Conservation (phyloP, 257 asterid species). For the Mentha longifolia region DNA sequence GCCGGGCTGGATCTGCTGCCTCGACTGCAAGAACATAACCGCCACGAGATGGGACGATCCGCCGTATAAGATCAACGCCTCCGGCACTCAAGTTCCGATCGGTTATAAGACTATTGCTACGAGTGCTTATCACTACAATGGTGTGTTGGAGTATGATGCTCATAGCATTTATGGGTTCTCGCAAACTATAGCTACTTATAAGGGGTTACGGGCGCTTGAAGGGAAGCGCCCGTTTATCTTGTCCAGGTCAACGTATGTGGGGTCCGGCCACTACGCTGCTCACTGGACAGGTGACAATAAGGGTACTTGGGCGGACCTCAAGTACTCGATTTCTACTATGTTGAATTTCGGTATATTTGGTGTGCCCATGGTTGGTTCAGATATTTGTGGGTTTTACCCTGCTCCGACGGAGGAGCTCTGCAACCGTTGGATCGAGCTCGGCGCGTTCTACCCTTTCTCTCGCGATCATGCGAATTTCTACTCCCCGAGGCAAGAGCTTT, state of each 20-base stretch:
- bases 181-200: conserved; percentile 71
- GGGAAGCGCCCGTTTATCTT: conserved; percentile 83
- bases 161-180: conserved; percentile 81
- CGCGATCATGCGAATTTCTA: conserved; percentile 83
- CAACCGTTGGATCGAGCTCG: conserved; percentile 86
- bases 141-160: conserved; percentile 78
- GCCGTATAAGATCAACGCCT: conserved; percentile 82
- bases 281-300: conserved; percentile 93
- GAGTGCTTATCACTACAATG: conserved; percentile 72
- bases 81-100: conserved; percentile 61
- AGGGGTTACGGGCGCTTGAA: conserved; percentile 56
- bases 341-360: conserved; percentile 81
- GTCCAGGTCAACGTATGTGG: conserved; percentile 72
- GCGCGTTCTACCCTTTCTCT: conserved; percentile 88
- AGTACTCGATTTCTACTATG: conserved; percentile 70
- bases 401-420: conserved; percentile 87
- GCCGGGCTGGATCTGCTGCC: conserved; percentile 84
- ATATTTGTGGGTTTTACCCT: conserved; percentile 86
- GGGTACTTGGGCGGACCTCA: conserved; percentile 80
- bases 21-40: conserved; percentile 80
- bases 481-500: conserved; percentile 89
- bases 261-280: conserved; percentile 78
- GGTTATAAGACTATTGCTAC: conserved; percentile 87
- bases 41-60: conserved; percentile 85
- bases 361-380: conserved; percentile 93